phyloP scores from a whole-genome alignment of 805 yeast species.

The Hanseniaspora valbyensis region DNA sequence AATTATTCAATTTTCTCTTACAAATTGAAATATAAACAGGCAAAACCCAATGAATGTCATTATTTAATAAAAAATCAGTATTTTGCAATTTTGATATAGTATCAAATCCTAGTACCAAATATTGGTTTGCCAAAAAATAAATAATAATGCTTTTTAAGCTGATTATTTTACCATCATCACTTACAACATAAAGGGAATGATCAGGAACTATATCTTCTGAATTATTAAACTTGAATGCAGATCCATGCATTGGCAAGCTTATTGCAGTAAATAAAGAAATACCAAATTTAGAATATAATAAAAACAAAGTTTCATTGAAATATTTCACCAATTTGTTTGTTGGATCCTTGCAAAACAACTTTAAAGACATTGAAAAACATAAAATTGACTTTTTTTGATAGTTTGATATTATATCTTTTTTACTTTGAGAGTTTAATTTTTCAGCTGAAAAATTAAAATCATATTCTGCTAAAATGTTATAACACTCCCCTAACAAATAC shows the following conservation, averaged over 20 bases:
- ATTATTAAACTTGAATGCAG: neutral
- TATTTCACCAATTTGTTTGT: conserved; percentile 19
- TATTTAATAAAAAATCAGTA: neutral
- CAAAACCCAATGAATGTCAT: neutral
- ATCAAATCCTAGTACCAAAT: neutral
- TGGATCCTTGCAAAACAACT: conserved; percentile 24
- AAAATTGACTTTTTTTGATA: conserved; percentile 59
- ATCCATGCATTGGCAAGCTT: conserved; percentile 3
- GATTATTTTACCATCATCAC: neutral
- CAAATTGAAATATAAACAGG: neutral
- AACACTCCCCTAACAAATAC: conserved; percentile 73
- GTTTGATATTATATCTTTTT: conserved; percentile 48
- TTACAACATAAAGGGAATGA: neutral
- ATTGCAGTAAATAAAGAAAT: conserved; percentile 39
- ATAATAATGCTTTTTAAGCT: neutral
- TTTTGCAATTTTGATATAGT: neutral
- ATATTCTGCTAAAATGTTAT: conserved; percentile 69
- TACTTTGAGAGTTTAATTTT: conserved; percentile 52
- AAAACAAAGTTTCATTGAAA: conserved; percentile 31
- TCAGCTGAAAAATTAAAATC: conserved; percentile 90
- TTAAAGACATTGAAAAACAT: conserved; percentile 66
- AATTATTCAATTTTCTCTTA: neutral
- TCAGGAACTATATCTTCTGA: too few relatives aligned
- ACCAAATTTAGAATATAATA: conserved; percentile 45
- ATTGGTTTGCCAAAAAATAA: neutral